Conservation (phyloP, 2,329 filamentous ascomycete species). For the Fusarium tjaetaba region DNA sequence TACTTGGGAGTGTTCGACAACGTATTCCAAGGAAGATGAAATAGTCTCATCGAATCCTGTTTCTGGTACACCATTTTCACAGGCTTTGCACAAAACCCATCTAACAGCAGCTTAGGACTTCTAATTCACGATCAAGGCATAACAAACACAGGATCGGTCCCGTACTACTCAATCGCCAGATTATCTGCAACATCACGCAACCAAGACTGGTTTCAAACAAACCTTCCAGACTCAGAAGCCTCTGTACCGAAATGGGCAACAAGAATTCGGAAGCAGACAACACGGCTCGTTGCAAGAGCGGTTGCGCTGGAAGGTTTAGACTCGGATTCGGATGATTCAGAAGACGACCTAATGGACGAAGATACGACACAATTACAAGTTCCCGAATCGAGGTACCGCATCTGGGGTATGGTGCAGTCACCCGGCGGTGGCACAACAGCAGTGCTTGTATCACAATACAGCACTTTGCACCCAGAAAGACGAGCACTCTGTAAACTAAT, state of each 20-base stretch:
- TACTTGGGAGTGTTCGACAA: constrained; percentile 57
- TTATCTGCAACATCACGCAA: constrained; percentile 63
- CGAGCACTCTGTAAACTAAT: constrained; percentile 50
- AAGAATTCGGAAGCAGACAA: constrained; percentile 56
- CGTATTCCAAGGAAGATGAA: constrained; percentile 51
- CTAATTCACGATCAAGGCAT: constrained; percentile 53
- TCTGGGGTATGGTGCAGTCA: constrained; percentile 64
- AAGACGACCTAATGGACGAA: constrained; percentile 46
- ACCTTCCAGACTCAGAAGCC: constrained; percentile 47
- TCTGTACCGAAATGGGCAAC: constrained; percentile 58
- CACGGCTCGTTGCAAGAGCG: constrained; percentile 56
- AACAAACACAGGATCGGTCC: constrained; percentile 44
- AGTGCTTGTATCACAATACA: constrained; percentile 60
- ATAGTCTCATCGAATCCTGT: constrained; percentile 48
- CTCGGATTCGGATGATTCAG: constrained; percentile 47
- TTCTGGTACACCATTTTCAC: constrained; percentile 10
- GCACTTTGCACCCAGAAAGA: constrained; percentile 60
- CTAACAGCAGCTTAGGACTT: constrained; percentile 51
- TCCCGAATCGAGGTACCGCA: constrained; percentile 59
- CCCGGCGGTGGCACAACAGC: constrained; percentile 63
- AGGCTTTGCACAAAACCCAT: background rate
- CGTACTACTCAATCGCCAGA: constrained; percentile 63
- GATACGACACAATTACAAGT: constrained; percentile 54
- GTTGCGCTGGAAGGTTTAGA: constrained; percentile 53
- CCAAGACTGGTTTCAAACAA: constrained; percentile 64